These are phyloP conservation scores for Nitzschia palea DNA, from an alignment of 108 stramenopile species.

Conservation along the genomic window DNA sequence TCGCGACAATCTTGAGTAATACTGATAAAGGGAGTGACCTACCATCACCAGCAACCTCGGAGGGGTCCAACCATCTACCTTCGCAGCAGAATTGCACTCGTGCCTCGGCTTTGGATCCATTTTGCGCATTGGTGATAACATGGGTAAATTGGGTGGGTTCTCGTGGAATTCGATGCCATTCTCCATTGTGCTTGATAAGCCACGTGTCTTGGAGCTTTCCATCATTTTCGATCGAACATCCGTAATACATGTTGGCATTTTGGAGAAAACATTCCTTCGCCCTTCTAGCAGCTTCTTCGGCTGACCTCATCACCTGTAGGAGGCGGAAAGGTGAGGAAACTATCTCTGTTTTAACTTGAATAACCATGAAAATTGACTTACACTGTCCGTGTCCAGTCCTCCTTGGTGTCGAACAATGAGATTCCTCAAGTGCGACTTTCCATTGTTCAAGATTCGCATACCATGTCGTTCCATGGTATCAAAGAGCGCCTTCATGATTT, in stretches of 20 bases:
- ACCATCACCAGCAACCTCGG: slow-evolving; percentile 3
- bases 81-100: neutral
- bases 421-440: neutral
- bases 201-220: neutral
- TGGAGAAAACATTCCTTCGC: neutral
- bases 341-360: neutral
- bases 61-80: slow-evolving; percentile 1
- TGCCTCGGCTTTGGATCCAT: neutral
- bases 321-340: neutral
- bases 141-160: neutral
- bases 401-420: slow-evolving; percentile 1
- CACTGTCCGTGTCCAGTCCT: neutral
- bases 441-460: slow-evolving; percentile 10
- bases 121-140: neutral
- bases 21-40: too few relatives aligned
- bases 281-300: neutral
- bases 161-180: neutral
- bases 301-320: too few relatives aligned
- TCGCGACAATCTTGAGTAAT: too few relatives aligned
- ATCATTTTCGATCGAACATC: neutral
- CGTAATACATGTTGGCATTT: neutral
- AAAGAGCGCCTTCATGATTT: slow-evolving; percentile 1
- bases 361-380: neutral
- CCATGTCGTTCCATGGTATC: slow-evolving; percentile 13
- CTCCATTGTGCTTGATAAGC: neutral